phyloP scores from a whole-genome alignment of 2,329 filamentous ascomycete species.

The Sarocladium strictum region DNA sequence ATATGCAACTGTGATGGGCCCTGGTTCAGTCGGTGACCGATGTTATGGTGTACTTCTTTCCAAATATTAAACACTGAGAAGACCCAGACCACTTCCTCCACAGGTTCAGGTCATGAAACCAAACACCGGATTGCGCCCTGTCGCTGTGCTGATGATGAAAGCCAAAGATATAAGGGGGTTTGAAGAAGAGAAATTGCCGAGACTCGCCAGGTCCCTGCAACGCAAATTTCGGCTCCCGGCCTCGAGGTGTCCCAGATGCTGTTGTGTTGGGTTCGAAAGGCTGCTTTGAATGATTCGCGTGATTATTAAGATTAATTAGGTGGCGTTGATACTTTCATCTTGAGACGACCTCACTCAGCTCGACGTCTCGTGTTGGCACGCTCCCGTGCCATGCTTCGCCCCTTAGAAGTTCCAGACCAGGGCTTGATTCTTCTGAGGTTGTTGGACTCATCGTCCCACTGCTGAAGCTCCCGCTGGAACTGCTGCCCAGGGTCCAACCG shows the following conservation, averaged over 20 bases:
- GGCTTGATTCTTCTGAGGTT: conserved; percentile 36
- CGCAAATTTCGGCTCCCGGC: not conserved
- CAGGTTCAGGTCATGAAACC: conserved; percentile 10
- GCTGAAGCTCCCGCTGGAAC: conserved; percentile 51
- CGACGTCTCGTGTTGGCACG: conserved; percentile 33
- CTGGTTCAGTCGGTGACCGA: not conserved
- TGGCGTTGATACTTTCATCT: conserved; percentile 7
- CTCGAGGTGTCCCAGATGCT: not conserved
- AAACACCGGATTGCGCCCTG: conserved; percentile 29
- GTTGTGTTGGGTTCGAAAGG: not conserved
- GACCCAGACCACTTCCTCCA: not conserved
- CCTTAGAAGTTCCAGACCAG: conserved; percentile 17
- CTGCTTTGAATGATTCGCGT: not conserved
- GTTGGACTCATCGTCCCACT: conserved; percentile 45
- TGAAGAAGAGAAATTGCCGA: conserved; percentile 7
- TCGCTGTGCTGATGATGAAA: conserved; percentile 34
- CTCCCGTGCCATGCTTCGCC: conserved; percentile 32
- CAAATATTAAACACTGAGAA: conserved; percentile 1
- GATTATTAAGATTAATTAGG: conserved; percentile 8
- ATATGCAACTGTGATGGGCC: conserved; percentile 21
- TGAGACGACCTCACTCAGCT: conserved; percentile 38
- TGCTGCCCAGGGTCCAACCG: conserved; percentile 82
- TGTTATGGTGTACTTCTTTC: not conserved
- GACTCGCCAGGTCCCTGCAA: conserved; percentile 7
- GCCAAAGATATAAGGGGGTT: conserved; percentile 29